These are phyloP conservation scores for Euphorbia corollata DNA, from an alignment of 441 rosid genomes.

Conservation along the genomic window DNA sequence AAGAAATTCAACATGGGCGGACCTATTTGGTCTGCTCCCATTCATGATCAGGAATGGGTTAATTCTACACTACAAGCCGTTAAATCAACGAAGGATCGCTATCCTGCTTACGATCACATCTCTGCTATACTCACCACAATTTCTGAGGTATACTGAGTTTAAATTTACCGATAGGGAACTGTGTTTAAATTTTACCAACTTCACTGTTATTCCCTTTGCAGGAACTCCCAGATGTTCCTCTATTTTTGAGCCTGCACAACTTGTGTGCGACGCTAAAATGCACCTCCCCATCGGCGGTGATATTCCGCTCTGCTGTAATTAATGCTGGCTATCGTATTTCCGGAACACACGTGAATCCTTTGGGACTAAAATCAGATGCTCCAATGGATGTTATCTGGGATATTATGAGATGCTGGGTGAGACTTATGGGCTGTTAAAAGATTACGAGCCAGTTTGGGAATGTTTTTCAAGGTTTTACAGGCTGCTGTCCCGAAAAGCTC, in stretches of 20 bases:
- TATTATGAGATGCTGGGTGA: slow-evolving; percentile 99
- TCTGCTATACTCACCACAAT: slow-evolving; percentile 77
- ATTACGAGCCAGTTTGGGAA: too few relatives aligned
- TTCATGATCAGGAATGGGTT: slow-evolving; percentile 93
- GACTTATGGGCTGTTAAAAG: too few relatives aligned
- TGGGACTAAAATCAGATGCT: slow-evolving; percentile 91
- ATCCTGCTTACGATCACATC: slow-evolving; percentile 86
- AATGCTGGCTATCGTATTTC: slow-evolving; percentile 89
- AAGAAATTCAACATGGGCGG: slow-evolving; percentile 97
- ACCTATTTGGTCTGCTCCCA: slow-evolving; percentile 97
- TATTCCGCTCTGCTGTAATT: slow-evolving; percentile 85
- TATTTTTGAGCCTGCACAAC: slow-evolving; percentile 87
- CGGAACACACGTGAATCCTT: slow-evolving; percentile 83
- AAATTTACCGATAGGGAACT: too few relatives aligned
- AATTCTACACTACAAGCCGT: slow-evolving; percentile 50
- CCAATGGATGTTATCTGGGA: slow-evolving; percentile 97
- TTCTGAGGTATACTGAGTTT: slow-evolving; percentile 76
- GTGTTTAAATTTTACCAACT: too few relatives aligned
- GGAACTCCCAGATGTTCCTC: slow-evolving; percentile 91
- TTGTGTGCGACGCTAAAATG: slow-evolving; percentile 87
- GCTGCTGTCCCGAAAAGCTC: too few relatives aligned
- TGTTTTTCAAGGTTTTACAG: too few relatives aligned
- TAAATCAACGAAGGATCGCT: slow-evolving; percentile 57
- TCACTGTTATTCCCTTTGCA: slow-evolving; percentile 38
- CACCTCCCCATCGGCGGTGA: slow-evolving; percentile 86